phyloP scores from a whole-genome alignment of 1,284 basidiomycete species.

The Sparassis latifolia region DNA sequence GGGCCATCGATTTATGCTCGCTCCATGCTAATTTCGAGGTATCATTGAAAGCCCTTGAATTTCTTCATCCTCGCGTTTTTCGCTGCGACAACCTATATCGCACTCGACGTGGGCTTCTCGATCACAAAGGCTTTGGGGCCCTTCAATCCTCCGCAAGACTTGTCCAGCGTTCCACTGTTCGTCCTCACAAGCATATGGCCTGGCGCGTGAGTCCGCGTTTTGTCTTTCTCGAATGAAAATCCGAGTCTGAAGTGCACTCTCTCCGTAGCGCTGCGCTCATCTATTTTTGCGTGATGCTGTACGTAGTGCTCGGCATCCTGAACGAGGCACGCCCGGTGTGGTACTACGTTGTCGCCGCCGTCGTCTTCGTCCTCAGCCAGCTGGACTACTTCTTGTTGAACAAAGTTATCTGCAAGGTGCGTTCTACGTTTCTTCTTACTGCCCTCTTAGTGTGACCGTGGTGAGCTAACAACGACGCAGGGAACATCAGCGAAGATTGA shows the following conservation, averaged over 20 bases:
- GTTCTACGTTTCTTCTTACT: slow-evolving; percentile 16
- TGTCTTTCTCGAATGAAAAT: background rate
- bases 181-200: slow-evolving; percentile 82
- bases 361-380: slow-evolving; percentile 70
- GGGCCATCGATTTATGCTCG: background rate
- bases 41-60: slow-evolving; percentile 47
- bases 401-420: slow-evolving; percentile 69
- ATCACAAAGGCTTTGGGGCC: slow-evolving; percentile 58
- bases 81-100: slow-evolving; percentile 67
- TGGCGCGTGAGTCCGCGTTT: slow-evolving; percentile 46
- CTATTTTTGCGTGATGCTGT: slow-evolving; percentile 69
- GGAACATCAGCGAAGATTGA: slow-evolving; percentile 49
- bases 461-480: slow-evolving; percentile 6
- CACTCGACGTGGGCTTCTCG: slow-evolving; percentile 67
- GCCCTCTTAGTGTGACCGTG: background rate
- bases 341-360: slow-evolving; percentile 59
- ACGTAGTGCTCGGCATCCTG: slow-evolving; percentile 65
- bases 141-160: slow-evolving; percentile 44
- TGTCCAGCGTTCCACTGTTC: slow-evolving; percentile 68
- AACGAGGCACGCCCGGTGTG: slow-evolving; percentile 68
- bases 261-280: slow-evolving; percentile 50
- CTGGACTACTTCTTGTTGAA: slow-evolving; percentile 73
- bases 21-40: background rate
- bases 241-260: background rate
- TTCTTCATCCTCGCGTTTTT: slow-evolving; percentile 60